A percentile compares a stretch with the other conserved stretches of the same genome.
phyloP scores from a whole-genome alignment of 2,329 filamentous ascomycete species.

The Camillea tinctor region DNA sequence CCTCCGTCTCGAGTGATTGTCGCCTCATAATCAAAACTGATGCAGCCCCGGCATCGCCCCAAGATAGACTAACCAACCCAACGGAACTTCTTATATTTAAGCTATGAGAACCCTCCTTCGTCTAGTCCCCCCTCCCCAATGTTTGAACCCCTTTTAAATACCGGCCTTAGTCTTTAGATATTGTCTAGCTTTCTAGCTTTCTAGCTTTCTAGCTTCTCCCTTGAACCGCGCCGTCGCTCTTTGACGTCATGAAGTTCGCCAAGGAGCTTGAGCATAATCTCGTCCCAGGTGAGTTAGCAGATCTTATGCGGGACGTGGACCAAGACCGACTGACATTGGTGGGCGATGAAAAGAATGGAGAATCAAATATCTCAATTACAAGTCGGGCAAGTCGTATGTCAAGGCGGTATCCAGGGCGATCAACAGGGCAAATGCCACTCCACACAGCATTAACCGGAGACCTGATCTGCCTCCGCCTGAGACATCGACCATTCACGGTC shows the following conservation, averaged over 20 bases:
- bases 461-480: constrained; percentile 34
- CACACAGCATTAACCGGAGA: constrained; percentile 35
- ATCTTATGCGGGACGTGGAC: background rate
- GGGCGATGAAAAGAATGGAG: constrained; percentile 68
- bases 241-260: constrained; percentile 61
- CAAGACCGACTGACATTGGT: background rate
- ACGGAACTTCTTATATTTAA: background rate
- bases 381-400: constrained; percentile 90
- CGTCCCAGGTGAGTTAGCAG: constrained; percentile 64
- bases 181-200: background rate
- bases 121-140: background rate
- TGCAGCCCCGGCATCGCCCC: background rate
- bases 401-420: constrained; percentile 78
- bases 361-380: constrained; percentile 92
- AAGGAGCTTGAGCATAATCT: constrained; percentile 84
- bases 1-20: background rate
- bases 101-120: background rate
- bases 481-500: constrained; percentile 31
- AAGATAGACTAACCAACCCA: background rate
- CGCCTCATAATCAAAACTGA: background rate
- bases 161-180: no score
- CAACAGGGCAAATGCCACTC: constrained; percentile 56
- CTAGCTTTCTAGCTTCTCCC: background rate
- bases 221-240: constrained; percentile 1
- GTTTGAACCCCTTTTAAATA: background rate